Evolutionary conservation across 805 yeast genomes (phyloP), one percentile per base, ranked within the genome.

Genomic region (Pichia thaimueangensis): DNA sequence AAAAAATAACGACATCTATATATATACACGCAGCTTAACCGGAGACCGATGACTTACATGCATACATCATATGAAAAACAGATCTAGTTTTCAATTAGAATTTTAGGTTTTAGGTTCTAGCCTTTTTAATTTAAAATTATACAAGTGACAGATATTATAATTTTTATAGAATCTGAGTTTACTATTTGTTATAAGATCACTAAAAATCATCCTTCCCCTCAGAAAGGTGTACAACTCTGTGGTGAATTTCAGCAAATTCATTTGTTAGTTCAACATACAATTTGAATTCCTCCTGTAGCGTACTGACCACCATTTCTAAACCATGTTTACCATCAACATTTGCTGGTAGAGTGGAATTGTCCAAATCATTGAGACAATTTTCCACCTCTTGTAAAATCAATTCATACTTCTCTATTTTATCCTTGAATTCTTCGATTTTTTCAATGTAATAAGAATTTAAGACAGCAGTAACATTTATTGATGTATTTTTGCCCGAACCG

Each of bases 201-300:
- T 43, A 53, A 35, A 53, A 54, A 24, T 38, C 39, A 17, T 45
- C 45, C n/a, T 35, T 20, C 15, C 48, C 47, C 24, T 49, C 59
- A 17, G 47, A 47, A 4, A 62, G 16, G 23, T 53, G 52, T 24
- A 65, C 71, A 5, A 72, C 71, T 39, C 65, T 66, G 50, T 74
- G 78, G 60, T 83, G 91, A 31, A 82, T 59, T 50, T 79, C 85
- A 2, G 91, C 89, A 56, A 82, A 71, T 31, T 76, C 73, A 57
- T 82, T 85, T 37, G 89, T 82, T 34, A 81, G 68, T 58, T 82
- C 89, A 78, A 82, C 80, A 60, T 82, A 84, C 41, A 83, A 63
- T 34, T 68, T 68, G 56, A 80, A 83, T 59, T 83, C 91, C 51
- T 78, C 80, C 43, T 76, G 75, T 21, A 84, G 70, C 0, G 86